Base-by-base conservation (phyloP, 441 rosid genomes). In the Populus hybrid region DNA sequence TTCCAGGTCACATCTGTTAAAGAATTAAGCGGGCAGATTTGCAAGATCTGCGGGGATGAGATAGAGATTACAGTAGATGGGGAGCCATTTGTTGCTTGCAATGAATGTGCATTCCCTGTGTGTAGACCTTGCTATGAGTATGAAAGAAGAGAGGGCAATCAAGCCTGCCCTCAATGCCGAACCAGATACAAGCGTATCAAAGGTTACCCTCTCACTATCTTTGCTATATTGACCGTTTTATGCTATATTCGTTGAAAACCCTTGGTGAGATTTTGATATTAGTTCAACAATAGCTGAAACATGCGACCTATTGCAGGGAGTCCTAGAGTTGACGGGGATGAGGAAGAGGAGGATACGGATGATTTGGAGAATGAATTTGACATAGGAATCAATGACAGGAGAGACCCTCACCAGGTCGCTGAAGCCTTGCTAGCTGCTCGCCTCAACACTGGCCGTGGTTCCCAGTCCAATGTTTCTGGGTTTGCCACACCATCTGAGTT, bases 51-150 rank as follows among this genome's bases (percentile, higher is more conserved):
- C 76, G 97, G 90, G 32, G 97, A 92, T 80, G 94, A 89, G 82
- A 88, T 92, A 32, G 95, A 92, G 81, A 36, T 91, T 53, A 86
- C 88, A 2, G 83, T 68, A n/a, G 88, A 85, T 71, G 93, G 95
- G 32, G 97, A 92, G 83, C 89, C 85, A 50, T 91, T 92, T 85
- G 91, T 92, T 85, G 97, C 94, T 74, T 92, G 97, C 86, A 90
- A 92, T 74, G 97, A 92, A 83, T 92, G 95, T 84, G 97, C 95
- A 42, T 92, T 92, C 86, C 95, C 97, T 18, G 91, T 92, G 21
- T 92, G 97, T 75, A 84, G 94, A 76, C 82, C 85, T 79, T 92
- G 97, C 82, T 92, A 91, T 73, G 95, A 91, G 79, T 91, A 91
- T 59, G 97, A 92, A 82, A 88, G 97, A 86, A 85, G 94, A 80